A percentile compares a stretch with the other conserved stretches of the same genome.
phyloP scores from a whole-genome alignment of 768 basidiomycete species.

The Kwoniella pini region DNA sequence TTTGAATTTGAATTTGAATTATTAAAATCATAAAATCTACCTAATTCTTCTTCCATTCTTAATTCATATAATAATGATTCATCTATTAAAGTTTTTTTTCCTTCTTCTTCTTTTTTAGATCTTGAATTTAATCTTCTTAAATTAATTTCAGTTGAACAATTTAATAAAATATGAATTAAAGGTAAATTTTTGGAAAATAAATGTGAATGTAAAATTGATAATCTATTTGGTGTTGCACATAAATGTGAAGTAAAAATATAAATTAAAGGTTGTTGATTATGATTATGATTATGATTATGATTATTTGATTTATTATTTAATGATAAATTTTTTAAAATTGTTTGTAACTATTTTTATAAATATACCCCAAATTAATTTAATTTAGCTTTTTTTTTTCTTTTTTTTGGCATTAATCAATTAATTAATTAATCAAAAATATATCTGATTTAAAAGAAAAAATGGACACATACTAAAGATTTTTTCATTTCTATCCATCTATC shows the following conservation, averaged over 20 bases:
- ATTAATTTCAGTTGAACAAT: slow-evolving; percentile 11
- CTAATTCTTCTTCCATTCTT: slow-evolving; percentile 14
- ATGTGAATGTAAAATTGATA: slow-evolving; percentile 8
- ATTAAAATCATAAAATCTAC: slow-evolving; percentile 1
- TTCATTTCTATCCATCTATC: slow-evolving; percentile 15
- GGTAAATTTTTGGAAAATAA: not conserved
- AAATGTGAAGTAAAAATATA: slow-evolving; percentile 10
- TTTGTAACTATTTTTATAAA: slow-evolving; percentile 4
- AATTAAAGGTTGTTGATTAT: no score
- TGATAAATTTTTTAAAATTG: not conserved
- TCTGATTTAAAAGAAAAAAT: not conserved
- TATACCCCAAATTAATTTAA: no score
- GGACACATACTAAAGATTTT: slow-evolving; percentile 7
- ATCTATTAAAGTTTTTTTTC: slow-evolving; percentile 5
- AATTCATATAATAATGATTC: slow-evolving; percentile 12
- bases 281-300: not conserved
- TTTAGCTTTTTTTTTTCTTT: no score
- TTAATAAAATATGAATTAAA: slow-evolving; percentile 5
- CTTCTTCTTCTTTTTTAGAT: not conserved
- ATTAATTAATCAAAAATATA: no score
- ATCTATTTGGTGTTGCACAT: slow-evolving; percentile 4
- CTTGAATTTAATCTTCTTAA: not conserved
- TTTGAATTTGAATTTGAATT: not conserved
- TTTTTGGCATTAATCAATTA: no score
- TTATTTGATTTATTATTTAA: not conserved